Evolutionary conservation across 768 basidiomycete species (phyloP).

Genomic region (Kwoniella bestiolae): DNA sequence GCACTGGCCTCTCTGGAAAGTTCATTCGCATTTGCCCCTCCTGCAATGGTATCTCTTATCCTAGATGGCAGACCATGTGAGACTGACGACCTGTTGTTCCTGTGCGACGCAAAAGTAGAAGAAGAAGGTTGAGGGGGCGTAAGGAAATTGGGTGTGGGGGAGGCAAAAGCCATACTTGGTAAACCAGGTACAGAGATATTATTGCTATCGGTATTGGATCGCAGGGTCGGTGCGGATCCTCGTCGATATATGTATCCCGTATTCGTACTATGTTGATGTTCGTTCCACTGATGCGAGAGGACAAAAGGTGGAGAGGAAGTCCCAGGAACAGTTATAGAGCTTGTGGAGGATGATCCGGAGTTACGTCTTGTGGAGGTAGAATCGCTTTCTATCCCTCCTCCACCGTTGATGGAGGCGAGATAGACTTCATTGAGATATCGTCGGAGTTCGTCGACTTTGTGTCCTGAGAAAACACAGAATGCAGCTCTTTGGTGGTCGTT

Average conservation of each 20-base stretch:
- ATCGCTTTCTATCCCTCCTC: constrained; percentile 27
- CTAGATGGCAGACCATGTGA: constrained; percentile 5
- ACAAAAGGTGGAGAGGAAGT: constrained; percentile 15
- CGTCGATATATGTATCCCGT: constrained; percentile 10
- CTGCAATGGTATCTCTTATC: background rate
- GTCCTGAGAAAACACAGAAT: constrained; percentile 96
- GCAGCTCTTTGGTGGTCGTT: constrained; percentile 83
- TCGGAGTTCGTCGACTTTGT: constrained; percentile 81
- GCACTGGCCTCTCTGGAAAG: constrained; percentile 9
- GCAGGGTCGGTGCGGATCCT: constrained; percentile 18
- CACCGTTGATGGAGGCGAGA: constrained; percentile 1
- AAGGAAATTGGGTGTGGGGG: constrained; percentile 24
- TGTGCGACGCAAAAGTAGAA: background rate
- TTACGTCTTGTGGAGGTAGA: constrained; percentile 32
- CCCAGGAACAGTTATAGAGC: constrained; percentile 35
- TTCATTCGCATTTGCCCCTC: background rate
- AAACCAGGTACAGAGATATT: constrained; percentile 17
- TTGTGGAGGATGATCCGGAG: constrained; percentile 34
- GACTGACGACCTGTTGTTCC: background rate
- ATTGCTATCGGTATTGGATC: background rate
- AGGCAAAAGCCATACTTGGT: constrained; percentile 18
- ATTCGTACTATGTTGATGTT: background rate
- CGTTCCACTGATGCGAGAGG: background rate
- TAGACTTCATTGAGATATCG: constrained; percentile 64
- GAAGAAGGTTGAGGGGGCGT: background rate